Percentiles rank a stretch among this genome's conserved stretches.
Evolutionary conservation across 805 yeast genomes (phyloP).

Genomic region (Metschnikowia sp.): DNA sequence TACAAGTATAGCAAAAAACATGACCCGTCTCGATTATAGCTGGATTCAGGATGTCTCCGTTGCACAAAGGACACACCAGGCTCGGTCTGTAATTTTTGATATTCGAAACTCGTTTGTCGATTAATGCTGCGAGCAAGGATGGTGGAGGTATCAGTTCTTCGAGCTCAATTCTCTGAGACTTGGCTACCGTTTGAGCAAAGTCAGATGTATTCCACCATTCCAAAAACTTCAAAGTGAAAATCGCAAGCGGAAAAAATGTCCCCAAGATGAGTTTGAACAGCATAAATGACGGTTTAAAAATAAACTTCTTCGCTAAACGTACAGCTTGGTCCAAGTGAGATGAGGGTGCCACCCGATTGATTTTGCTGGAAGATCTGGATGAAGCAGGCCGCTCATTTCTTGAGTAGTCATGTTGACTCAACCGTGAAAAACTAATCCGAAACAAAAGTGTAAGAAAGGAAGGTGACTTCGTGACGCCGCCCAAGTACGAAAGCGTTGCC

Average conservation of each 20-base stretch:
- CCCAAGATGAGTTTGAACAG: constrained; percentile 35
- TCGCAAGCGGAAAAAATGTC: constrained; percentile 72
- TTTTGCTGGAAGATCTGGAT: constrained; percentile 7
- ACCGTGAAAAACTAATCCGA: constrained; percentile 62
- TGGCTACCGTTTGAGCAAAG: constrained; percentile 56
- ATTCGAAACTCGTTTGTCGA: constrained; percentile 11
- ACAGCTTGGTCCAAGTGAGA: constrained; percentile 35
- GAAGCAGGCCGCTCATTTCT: constrained; percentile 27
- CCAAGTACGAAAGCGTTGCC: constrained; percentile 60
- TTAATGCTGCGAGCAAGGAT: constrained; percentile 22
- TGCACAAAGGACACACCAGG: constrained; percentile 66
- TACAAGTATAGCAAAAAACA: constrained; percentile 87
- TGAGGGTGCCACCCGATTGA: constrained; percentile 39
- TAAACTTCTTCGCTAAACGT: constrained; percentile 19
- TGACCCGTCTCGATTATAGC: constrained; percentile 89
- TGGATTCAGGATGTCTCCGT: constrained; percentile 63
- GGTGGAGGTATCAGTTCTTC: constrained; percentile 52
- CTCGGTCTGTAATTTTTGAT: constrained; percentile 27
- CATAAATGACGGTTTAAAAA: constrained; percentile 29
- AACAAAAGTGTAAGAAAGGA: constrained; percentile 58
- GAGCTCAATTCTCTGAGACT: constrained; percentile 42
- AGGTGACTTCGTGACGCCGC: constrained; percentile 64
- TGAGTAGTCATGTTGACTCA: constrained; percentile 49
- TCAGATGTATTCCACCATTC: constrained; percentile 93
- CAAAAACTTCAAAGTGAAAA: constrained; percentile 74